These are phyloP conservation scores for Corylus heterophylla DNA, from an alignment of 306 rosid species.

Conservation along the genomic window DNA sequence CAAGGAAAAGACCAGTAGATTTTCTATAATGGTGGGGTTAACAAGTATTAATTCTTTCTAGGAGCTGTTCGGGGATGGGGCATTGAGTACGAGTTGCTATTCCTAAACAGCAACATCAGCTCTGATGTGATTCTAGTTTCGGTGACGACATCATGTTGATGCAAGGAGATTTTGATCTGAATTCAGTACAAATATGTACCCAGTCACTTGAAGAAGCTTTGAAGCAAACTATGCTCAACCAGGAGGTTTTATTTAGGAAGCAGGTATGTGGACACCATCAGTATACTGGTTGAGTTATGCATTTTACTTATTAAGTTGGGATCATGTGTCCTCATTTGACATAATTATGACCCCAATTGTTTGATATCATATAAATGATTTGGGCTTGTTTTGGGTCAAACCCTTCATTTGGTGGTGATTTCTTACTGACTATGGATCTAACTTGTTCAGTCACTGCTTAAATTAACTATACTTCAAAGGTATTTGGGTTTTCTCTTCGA, in stretches of 20 bases:
- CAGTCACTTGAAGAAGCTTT: constrained; percentile 39
- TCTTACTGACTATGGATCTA: neutral
- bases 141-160: constrained; percentile 34
- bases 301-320: neutral
- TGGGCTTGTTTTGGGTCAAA: neutral
- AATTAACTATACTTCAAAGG: neutral
- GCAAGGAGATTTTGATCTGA: constrained; percentile 44
- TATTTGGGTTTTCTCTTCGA: neutral
- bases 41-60: neutral
- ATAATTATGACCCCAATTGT: neutral
- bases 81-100: neutral
- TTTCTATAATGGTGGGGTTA: neutral
- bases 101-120: constrained; percentile 13
- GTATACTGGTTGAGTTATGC: neutral
- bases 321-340: neutral
- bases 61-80: constrained; percentile 6
- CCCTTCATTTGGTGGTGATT: neutral
- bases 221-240: constrained; percentile 56
- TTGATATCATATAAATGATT: neutral
- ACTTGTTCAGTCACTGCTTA: neutral
- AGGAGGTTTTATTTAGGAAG: constrained; percentile 50
- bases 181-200: constrained; percentile 28
- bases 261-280: constrained; percentile 43
- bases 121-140: constrained; percentile 9
- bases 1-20: neutral